These are phyloP conservation scores for Saccharomyces cerevisiae DNA, from an alignment of 805 yeast species.

Conservation along the genomic window DNA sequence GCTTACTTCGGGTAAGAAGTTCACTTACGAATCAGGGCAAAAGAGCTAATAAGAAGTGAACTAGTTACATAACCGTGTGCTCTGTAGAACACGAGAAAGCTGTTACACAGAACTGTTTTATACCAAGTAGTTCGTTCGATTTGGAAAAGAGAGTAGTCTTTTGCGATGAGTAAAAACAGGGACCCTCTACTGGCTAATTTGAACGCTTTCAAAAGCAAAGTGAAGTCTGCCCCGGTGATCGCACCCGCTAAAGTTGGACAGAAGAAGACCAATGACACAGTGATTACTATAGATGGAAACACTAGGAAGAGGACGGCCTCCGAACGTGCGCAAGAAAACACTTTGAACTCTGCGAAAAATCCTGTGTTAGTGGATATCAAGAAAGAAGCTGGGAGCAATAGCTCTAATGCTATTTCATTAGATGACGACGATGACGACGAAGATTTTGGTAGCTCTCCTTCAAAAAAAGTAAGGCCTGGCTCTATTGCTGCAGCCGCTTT, in stretches of 20 bases:
- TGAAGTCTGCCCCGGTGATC: conserved; percentile 49
- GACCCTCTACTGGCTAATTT: conserved; percentile 46
- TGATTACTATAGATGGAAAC: conserved; percentile 4
- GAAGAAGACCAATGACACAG: conserved; percentile 7
- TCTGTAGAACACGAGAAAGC: neutral
- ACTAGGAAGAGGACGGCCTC: conserved; percentile 10
- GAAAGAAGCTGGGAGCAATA: neutral
- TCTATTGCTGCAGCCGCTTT: conserved; percentile 27
- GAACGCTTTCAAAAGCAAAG: conserved; percentile 55
- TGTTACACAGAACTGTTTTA: neutral
- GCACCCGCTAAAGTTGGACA: conserved; percentile 30
- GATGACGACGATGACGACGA: conserved; percentile 21
- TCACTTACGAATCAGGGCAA: neutral
- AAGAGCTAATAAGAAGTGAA: neutral
- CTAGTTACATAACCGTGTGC: neutral
- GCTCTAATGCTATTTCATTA: conserved; percentile 10
- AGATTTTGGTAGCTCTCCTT: conserved; percentile 16
- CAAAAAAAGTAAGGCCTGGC: conserved; percentile 27
- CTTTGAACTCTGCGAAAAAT: conserved; percentile 1
- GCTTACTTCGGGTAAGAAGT: neutral
- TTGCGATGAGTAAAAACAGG: conserved; percentile 17
- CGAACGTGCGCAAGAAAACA: conserved; percentile 4
- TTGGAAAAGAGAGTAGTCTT: neutral
- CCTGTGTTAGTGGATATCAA: neutral
- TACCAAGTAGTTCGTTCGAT: neutral